Evolutionary conservation across 331 rosid species (phyloP), one percentile per base, ranked within the genome.

Genomic region (Malus hybrid): DNA sequence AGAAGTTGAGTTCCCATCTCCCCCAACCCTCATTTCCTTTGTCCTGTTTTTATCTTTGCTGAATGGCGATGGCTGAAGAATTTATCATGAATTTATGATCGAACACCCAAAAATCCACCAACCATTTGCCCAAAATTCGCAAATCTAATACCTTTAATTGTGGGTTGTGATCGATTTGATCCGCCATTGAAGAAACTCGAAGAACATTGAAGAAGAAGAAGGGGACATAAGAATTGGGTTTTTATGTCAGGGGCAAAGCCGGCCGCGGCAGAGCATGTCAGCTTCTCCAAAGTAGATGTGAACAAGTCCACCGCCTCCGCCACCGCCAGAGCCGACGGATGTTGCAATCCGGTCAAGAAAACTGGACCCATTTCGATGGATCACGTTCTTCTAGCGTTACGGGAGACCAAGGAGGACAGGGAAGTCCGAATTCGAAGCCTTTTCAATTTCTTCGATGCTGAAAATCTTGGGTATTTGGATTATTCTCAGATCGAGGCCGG

Each of bases 381-480:
- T 81, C 97, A 91, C 74, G 97, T 91, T 13, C 93, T 89, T 6
- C 75, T 86, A 2, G 97, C 93, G 19, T 62, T 91, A 67, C 82
- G 86, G 16, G 97, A 91, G 79, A 87, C 92, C 18, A 83, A 86
- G 57, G 97, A 91, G n/a, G 97, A 91, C 69, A 87, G 97, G 75
- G 97, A 91, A 71, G 77, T 87, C 22, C 75, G 97, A 19, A 83
- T 91, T 73, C 87, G 93, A 10, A 81, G 92, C 67, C 87, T 91
- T 1, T 91, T 91, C 81, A 80, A 78, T 76, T 88, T 88, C 85
- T 91, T 91, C 65, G 97, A 91, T 65, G 84, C 88, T 72, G 77
- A 86, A 1, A 83, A 86, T 50, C 55, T 78, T 10, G 97, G 93
- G 2, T 89, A 81, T 79, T 80, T 91, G 89, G 97, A 87, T 62